A percentile compares a stretch with the other conserved stretches of the same genome.
Evolutionary conservation across 83 land plant species (phyloP).

Genomic region (Thuja plicata): DNA sequence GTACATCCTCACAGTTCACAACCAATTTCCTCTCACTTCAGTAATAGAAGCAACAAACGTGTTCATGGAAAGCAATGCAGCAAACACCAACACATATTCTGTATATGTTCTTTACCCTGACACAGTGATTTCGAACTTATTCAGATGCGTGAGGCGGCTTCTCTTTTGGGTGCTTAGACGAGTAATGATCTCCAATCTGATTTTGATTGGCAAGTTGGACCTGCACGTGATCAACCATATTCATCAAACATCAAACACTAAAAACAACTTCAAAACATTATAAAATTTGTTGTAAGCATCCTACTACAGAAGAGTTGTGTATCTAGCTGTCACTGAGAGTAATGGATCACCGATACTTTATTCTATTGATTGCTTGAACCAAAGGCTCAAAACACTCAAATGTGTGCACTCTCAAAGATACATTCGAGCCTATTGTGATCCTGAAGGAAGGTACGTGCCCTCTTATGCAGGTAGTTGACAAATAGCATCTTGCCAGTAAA

Average conservation of each 20-base stretch:
- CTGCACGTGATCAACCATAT: conserved; percentile 21
- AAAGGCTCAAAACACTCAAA: not conserved
- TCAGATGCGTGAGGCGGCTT: conserved; percentile 25
- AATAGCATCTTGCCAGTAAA: not conserved
- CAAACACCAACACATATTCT: not conserved
- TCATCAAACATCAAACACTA: conserved; percentile 1
- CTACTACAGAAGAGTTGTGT: not conserved
- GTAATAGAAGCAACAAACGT: not conserved
- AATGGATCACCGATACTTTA: not conserved
- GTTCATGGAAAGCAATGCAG: not conserved
- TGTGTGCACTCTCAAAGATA: not conserved
- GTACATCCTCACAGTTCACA: not conserved
- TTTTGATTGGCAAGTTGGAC: conserved; percentile 66
- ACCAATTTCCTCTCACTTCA: not conserved
- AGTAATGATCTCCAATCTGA: conserved; percentile 67
- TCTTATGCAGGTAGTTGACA: not conserved
- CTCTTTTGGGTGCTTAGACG: conserved; percentile 81
- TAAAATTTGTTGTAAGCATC: not conserved
- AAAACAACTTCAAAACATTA: not conserved
- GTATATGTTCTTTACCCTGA: not conserved
- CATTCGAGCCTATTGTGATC: not conserved
- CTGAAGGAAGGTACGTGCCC: not conserved
- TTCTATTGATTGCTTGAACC: not conserved
- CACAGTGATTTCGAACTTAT: not conserved
- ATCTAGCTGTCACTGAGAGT: not conserved